A percentile compares a stretch with the other conserved stretches of the same genome.
Conservation (phyloP, 176 grass and related monocot genomes). For the Carex kokanica region DNA sequence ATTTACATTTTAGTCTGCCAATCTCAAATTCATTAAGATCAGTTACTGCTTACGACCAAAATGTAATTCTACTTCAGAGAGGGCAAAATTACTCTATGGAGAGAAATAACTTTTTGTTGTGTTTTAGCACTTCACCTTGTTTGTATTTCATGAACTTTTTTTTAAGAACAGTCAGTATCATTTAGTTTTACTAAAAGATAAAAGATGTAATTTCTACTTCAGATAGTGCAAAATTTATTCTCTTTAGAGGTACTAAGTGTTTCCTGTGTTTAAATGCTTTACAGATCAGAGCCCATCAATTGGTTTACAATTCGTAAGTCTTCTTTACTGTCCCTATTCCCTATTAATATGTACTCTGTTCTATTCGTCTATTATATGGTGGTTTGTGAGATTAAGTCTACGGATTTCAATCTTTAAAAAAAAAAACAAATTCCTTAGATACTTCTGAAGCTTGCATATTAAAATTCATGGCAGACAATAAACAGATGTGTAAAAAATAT, state of each 20-base stretch:
- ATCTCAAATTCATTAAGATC: background rate
- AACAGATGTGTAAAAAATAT: background rate
- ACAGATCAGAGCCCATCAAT: conserved; percentile 60
- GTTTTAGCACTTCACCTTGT: conserved; percentile 22
- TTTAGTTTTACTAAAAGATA: background rate
- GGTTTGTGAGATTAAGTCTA: background rate
- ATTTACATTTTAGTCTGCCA: background rate
- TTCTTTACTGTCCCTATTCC: background rate
- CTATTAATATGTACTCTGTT: background rate
- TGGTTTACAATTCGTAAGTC: conserved; percentile 92
- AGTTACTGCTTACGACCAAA: background rate
- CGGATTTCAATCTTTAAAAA: background rate
- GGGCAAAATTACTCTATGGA: background rate
- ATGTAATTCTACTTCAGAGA: background rate
- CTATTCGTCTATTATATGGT: background rate
- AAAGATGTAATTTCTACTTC: background rate
- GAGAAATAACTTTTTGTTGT: conserved; percentile 25
- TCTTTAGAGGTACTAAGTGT: conserved; percentile 17
- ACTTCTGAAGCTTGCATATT: background rate
- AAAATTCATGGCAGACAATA: background rate
- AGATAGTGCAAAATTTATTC: background rate
- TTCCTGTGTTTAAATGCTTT: conserved; percentile 25
- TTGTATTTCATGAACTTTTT: background rate
- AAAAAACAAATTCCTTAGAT: background rate
- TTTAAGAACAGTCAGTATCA: background rate